Evolutionary conservation across 2,329 filamentous ascomycete genomes (phyloP).

Genomic region (Thielaviopsis euricoi): DNA sequence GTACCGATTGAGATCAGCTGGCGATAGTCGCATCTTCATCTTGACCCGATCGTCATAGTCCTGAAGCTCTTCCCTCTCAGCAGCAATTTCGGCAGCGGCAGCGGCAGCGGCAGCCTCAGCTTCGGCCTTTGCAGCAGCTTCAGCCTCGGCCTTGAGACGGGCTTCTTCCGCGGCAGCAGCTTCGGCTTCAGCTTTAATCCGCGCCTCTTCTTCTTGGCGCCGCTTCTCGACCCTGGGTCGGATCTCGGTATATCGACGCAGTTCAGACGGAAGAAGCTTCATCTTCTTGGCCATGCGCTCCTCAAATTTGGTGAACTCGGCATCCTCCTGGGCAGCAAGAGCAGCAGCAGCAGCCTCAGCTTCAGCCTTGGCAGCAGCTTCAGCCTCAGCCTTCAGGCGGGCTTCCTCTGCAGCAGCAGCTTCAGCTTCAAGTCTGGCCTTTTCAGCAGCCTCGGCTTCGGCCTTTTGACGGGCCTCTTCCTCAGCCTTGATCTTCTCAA

Average conservation of each 20-base stretch:
- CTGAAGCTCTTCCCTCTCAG: slow-evolving; percentile 16
- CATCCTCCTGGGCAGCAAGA: background rate
- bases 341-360: slow-evolving; percentile 2
- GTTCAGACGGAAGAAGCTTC: background rate
- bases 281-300: background rate
- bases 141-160: slow-evolving; percentile 3
- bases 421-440: slow-evolving; percentile 12
- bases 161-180: background rate
- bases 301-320: slow-evolving; percentile 3
- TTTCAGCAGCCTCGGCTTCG: slow-evolving; percentile 18
- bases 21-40: slow-evolving; percentile 3
- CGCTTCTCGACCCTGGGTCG: background rate
- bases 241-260: background rate
- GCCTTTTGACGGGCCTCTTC: slow-evolving; percentile 22
- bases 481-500: slow-evolving; percentile 19
- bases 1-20: background rate
- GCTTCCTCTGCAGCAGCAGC: background rate
- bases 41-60: slow-evolving; percentile 15
- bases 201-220: background rate
- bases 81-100: slow-evolving; percentile 14
- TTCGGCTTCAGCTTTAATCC: background rate
- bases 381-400: background rate
- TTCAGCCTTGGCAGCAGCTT: background rate
- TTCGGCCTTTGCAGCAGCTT: slow-evolving; percentile 1
- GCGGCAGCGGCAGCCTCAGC: background rate